phyloP scores from a whole-genome alignment of 257 asterid species.

The Cynanchum wilfordii region DNA sequence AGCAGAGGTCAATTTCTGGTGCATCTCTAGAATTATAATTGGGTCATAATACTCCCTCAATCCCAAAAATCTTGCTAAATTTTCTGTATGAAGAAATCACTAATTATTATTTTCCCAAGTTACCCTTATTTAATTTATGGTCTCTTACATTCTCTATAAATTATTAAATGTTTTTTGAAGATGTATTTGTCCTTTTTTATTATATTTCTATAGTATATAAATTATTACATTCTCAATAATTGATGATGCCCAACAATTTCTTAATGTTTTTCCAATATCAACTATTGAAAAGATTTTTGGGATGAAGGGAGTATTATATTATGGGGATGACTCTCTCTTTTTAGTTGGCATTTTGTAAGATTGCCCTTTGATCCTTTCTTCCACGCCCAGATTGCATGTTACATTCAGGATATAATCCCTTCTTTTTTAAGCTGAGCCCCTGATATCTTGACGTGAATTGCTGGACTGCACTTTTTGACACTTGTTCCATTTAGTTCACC shows the following conservation, averaged over 20 bases:
- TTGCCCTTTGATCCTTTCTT: background rate
- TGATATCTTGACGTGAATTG: background rate
- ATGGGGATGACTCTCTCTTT: background rate
- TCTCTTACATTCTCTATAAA: no score
- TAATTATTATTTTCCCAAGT: no score
- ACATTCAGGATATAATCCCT: background rate
- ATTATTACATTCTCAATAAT: no score
- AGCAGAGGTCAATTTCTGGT: background rate
- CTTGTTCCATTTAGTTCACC: background rate
- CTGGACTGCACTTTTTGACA: background rate
- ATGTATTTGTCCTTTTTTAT: no score
- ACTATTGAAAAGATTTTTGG: no score
- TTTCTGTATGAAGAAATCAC: no score
- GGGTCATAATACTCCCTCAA: background rate
- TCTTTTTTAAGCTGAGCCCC: background rate
- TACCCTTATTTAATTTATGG: no score
- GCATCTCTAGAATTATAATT: background rate
- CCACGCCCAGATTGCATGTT: background rate
- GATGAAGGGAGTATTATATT: background rate
- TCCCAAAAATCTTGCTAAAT: no score
- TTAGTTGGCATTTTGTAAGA: background rate
- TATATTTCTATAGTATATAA: no score
- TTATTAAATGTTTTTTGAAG: no score
- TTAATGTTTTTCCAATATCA: no score
- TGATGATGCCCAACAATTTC: no score